These are phyloP conservation scores for Chiua virens DNA, from an alignment of 768 basidiomycete genomes.

Conservation along the genomic window DNA sequence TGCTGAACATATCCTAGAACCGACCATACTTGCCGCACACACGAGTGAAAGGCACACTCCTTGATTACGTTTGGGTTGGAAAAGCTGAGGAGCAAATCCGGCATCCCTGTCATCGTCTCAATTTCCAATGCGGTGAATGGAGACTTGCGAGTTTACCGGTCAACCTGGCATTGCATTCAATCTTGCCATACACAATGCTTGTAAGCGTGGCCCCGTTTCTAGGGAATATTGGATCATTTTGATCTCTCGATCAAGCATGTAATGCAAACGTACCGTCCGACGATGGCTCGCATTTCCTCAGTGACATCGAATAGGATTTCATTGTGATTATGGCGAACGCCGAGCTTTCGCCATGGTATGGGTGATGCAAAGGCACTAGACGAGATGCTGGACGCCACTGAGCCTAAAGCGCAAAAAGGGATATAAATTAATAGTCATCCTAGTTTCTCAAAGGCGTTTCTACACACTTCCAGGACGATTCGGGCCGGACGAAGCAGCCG, in stretches of 20 bases:
- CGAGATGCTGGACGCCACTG: constrained; percentile 36
- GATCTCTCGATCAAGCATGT: neutral
- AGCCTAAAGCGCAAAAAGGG: constrained; percentile 13
- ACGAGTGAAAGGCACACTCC: constrained; percentile 90
- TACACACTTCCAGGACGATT: constrained; percentile 30
- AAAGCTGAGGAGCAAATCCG: constrained; percentile 82
- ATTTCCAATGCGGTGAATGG: neutral
- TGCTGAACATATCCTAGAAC: neutral
- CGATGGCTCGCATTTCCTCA: constrained; percentile 68
- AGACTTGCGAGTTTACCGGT: constrained; percentile 53
- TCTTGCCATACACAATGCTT: constrained; percentile 70
- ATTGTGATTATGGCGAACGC: constrained; percentile 80
- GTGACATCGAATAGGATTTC: constrained; percentile 92
- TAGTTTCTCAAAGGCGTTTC: neutral
- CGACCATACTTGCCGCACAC: constrained; percentile 65
- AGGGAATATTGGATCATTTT: neutral
- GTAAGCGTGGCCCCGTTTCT: constrained; percentile 70
- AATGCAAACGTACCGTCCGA: constrained; percentile 25
- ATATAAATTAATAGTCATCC: neutral
- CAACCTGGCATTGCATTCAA: constrained; percentile 75
- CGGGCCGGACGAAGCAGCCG: constrained; percentile 24
- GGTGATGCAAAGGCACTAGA: constrained; percentile 75
- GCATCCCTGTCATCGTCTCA: constrained; percentile 58
- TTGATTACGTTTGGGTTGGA: constrained; percentile 68
- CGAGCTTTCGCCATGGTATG: constrained; percentile 91